Percentiles rank a stretch among this genome's conserved stretches.
Evolutionary conservation across 768 basidiomycete species (phyloP).

Genomic region (Mycena maculata): DNA sequence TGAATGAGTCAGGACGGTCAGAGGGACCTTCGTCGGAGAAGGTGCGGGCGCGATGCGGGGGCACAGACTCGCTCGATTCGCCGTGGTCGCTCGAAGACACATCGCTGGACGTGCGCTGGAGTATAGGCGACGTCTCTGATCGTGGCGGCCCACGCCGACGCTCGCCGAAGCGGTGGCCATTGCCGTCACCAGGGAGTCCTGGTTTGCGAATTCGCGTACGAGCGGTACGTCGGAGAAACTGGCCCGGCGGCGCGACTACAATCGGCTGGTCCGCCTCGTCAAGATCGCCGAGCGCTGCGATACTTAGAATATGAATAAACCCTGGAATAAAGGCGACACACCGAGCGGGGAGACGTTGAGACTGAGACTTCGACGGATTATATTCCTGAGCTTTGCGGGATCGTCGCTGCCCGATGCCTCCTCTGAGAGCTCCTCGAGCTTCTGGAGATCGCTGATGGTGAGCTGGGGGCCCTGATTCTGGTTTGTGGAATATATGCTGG

Average conservation of each 20-base stretch:
- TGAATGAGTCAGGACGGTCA: conserved; percentile 77
- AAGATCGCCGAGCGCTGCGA: conserved; percentile 74
- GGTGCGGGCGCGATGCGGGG: conserved; percentile 50
- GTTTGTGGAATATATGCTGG: conserved; percentile 66
- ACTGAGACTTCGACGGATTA: conserved; percentile 88
- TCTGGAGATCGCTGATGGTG: conserved; percentile 94
- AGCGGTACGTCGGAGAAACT: conserved; percentile 90
- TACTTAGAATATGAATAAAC: too few relatives aligned
- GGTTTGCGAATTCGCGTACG: conserved; percentile 96
- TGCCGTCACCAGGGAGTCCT: conserved; percentile 77
- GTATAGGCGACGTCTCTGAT: conserved; percentile 41
- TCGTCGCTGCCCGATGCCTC: conserved; percentile 88
- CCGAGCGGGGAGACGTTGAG: conserved; percentile 87
- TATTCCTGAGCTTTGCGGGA: conserved; percentile 80
- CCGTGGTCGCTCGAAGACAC: conserved; percentile 78
- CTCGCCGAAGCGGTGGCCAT: conserved; percentile 83
- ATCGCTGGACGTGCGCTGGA: conserved; percentile 73
- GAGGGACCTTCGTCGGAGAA: conserved; percentile 60
- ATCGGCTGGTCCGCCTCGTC: conserved; percentile 93
- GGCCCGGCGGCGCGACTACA: conserved; percentile 88
- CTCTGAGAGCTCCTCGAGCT: conserved; percentile 91
- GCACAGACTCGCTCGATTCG: conserved; percentile 55
- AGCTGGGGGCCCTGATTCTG: conserved; percentile 79
- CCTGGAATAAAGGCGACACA: conserved; percentile 60
- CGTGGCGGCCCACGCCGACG: conserved; percentile 51